phyloP scores from a whole-genome alignment of 2,329 filamentous ascomycete species.

The Paracoccidioides lutzii region DNA sequence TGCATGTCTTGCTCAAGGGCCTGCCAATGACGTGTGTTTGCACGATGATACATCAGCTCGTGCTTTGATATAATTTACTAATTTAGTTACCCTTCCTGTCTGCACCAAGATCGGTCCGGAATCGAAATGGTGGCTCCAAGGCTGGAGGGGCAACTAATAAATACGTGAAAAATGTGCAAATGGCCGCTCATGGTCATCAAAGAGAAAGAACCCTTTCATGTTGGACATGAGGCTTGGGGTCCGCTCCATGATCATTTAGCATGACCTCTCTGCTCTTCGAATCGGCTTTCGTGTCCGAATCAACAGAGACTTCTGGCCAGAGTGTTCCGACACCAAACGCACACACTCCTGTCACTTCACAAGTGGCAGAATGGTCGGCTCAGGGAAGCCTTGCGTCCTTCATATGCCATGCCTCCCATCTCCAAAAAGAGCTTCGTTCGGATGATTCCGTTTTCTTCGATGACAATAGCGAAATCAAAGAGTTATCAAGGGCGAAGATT shows the following conservation, averaged over 20 bases:
- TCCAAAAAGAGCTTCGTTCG: not conserved
- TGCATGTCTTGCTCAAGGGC: not conserved
- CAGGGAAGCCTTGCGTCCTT: conserved; percentile 2
- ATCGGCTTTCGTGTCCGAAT: not conserved
- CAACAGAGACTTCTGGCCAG: not conserved
- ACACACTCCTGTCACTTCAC: not conserved
- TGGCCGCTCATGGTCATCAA: no score
- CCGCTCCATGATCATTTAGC: not conserved
- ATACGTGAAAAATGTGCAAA: not conserved
- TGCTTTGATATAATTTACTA: not conserved
- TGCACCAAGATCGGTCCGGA: not conserved
- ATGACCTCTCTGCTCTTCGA: not conserved
- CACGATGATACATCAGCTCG: not conserved
- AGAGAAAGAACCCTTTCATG: no score
- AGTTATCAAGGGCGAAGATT: not conserved
- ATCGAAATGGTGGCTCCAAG: not conserved
- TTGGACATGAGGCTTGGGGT: no score
- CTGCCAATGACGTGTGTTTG: not conserved
- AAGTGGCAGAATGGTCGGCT: not conserved
- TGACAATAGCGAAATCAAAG: not conserved
- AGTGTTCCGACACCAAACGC: not conserved
- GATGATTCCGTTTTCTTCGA: conserved; percentile 1
- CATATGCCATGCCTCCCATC: not conserved
- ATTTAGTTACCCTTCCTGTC: not conserved
- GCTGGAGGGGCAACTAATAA: not conserved